Base-by-base conservation (phyloP, 495 filamentous ascomycete species). In the Talaromyces liani region DNA sequence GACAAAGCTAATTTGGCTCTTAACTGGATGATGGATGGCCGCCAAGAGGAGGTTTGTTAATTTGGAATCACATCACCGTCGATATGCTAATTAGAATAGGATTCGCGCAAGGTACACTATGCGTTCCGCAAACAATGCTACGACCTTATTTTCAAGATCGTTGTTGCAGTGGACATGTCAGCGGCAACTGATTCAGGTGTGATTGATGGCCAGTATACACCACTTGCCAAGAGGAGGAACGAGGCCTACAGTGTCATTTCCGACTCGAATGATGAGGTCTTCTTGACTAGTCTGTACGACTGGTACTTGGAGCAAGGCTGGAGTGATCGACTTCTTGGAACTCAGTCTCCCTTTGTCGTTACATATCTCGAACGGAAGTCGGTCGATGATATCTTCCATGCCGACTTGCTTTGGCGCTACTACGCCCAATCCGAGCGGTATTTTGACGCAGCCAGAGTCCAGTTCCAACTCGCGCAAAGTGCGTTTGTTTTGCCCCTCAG, bases 241-340 rank as follows among this genome's bases (percentile, higher is more conserved):
- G 94, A 99, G 74, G 93, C 94, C 0, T 95, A 97, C 74, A 82
- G 82, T 55, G 87, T 95, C 0, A 88, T 98, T 69, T 88, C 94
- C 69, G 85, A 81, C 55, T 97, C 93, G 0, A 80, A 83, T 8
- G 94, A 99, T 66, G 91, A 96, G 66, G 87, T 96, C 1, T 99
- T 98, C 76, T 85, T 98, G 72, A 93, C 90, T 29, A 88, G 91
- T 66, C 80, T 99, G 59, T 99, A 97, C 71, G 94, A 97, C 64
- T 99, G 95, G 95, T 97, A 98, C 72, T 82, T 97, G 49, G 74
- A 80, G 36, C 87, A 92, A 70, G 87, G 88, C 39, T 91, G 89
- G 85, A 87, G 79, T 27, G 91, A 98, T 60, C 87, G 91, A 4
- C 80, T 99, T 41, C 84, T 99, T 8, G 85, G 87, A 55, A 89